A percentile compares a stretch with the other conserved stretches of the same genome.
Evolutionary conservation across 208 protist species (phyloP).

Genomic region (Leishmania guyanensis): DNA sequence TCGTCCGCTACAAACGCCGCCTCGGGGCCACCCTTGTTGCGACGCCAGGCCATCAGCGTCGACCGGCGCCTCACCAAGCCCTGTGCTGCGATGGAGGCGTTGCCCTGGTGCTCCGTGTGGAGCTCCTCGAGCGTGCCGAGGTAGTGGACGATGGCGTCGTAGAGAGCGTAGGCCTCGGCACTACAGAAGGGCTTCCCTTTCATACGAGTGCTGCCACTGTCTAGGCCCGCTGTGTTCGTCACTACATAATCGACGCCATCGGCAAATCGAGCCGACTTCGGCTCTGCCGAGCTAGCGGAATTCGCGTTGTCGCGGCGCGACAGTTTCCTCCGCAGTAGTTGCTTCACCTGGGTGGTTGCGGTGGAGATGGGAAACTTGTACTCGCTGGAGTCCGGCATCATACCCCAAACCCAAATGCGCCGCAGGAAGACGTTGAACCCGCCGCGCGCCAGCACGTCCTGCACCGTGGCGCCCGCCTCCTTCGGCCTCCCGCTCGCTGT

Average conservation of each 20-base stretch:
- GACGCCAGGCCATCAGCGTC: conserved; percentile 22
- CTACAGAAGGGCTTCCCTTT: conserved; percentile 37
- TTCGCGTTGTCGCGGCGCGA: conserved; percentile 7
- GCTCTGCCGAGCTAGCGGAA: not conserved
- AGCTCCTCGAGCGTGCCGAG: conserved; percentile 37
- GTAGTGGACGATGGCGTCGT: conserved; percentile 63
- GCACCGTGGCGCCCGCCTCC: conserved; percentile 31
- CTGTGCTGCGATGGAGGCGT: conserved; percentile 8
- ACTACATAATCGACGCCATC: conserved; percentile 5
- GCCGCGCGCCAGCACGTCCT: conserved; percentile 28
- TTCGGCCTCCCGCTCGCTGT: conserved; percentile 14
- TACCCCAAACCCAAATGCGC: conserved; percentile 58
- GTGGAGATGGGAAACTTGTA: not conserved
- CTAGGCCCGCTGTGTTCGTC: conserved; percentile 14
- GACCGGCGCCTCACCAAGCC: conserved; percentile 20
- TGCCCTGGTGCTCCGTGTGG: conserved; percentile 29
- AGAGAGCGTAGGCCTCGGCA: conserved; percentile 54
- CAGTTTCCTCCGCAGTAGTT: conserved; percentile 12
- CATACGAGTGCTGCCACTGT: not conserved
- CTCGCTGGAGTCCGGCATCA: conserved; percentile 25
- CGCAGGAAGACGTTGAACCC: conserved; percentile 60
- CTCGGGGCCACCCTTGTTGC: conserved; percentile 6
- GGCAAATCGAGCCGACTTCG: not conserved
- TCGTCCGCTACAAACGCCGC: not conserved
- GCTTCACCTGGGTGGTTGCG: conserved; percentile 10